Percentiles rank a stretch among this genome's conserved stretches.
Evolutionary conservation across 1,139 yeast species (phyloP).

Genomic region (Sugiyamaella sp.): DNA sequence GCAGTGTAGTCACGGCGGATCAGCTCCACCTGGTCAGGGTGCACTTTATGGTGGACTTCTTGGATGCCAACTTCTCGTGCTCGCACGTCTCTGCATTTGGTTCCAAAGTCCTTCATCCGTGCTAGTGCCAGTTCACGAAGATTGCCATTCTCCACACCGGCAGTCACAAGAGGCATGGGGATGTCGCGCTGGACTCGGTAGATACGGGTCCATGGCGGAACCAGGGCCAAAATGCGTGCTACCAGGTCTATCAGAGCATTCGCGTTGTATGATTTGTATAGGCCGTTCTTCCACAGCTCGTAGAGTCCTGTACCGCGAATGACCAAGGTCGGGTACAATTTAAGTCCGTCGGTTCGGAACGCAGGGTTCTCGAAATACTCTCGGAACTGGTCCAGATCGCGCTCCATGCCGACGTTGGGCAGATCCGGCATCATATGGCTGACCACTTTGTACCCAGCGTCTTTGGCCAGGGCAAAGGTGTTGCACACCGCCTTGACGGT

Average conservation of each 20-base stretch:
- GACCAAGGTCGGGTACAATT: constrained; percentile 92
- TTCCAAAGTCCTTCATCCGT: constrained; percentile 97
- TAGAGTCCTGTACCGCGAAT: constrained; percentile 97
- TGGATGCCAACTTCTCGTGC: constrained; percentile 99
- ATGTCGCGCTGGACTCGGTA: constrained; percentile 98
- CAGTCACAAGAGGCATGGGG: constrained; percentile 97
- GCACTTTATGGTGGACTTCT: constrained; percentile 95
- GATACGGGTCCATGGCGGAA: constrained; percentile 99
- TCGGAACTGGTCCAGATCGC: constrained; percentile 92
- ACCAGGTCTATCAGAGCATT: constrained; percentile 92
- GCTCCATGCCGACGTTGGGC: constrained; percentile 98
- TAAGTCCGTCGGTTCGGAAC: constrained; percentile 95
- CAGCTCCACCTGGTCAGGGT: constrained; percentile 95
- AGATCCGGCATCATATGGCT: constrained; percentile 99
- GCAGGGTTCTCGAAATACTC: constrained; percentile 98
- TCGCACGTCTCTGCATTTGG: constrained; percentile 95
- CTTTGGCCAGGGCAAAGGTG: constrained; percentile 93
- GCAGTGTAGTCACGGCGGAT: constrained; percentile 96
- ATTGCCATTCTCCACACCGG: constrained; percentile 98
- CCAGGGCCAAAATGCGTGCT: constrained; percentile 91
- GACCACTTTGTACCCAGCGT: constrained; percentile 96
- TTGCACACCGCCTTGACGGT: constrained; percentile 96
- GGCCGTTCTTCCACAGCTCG: constrained; percentile 96
- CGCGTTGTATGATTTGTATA: constrained; percentile 92
- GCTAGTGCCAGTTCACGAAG: constrained; percentile 93